A percentile compares a stretch with the other conserved stretches of the same genome.
These are phyloP conservation scores for Xylaria sp. DNA, from an alignment of 495 filamentous ascomycete species.

Conservation along the genomic window DNA sequence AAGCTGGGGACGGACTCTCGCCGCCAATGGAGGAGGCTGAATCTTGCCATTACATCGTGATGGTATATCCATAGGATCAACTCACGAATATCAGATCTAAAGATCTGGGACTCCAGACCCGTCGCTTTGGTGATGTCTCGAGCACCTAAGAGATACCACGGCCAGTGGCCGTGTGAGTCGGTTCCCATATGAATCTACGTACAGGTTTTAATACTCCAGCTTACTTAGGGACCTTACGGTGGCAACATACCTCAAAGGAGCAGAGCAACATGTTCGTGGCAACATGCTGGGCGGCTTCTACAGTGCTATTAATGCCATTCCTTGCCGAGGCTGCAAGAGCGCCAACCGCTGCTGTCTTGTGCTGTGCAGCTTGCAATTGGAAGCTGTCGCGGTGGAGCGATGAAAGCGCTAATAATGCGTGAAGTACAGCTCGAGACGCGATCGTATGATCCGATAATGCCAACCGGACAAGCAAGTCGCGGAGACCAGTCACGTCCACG, in stretches of 20 bases:
- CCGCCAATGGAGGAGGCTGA: slow-evolving; percentile 44
- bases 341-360: slow-evolving; percentile 42
- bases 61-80: slow-evolving; percentile 48
- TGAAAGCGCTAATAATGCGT: slow-evolving; percentile 42
- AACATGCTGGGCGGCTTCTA: slow-evolving; percentile 45
- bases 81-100: slow-evolving; percentile 31
- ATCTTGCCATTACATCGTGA: slow-evolving; percentile 45
- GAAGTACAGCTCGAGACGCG: slow-evolving; percentile 35
- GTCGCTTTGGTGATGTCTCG: slow-evolving; percentile 32
- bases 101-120: slow-evolving; percentile 30
- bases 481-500: slow-evolving; percentile 31
- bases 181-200: slow-evolving; percentile 21
- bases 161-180: slow-evolving; percentile 32
- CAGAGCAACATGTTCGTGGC: slow-evolving; percentile 47
- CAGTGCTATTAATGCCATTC: slow-evolving; percentile 22
- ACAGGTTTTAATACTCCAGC: background rate
- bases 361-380: slow-evolving; percentile 40
- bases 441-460: slow-evolving; percentile 33
- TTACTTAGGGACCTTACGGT: background rate
- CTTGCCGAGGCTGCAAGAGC: slow-evolving; percentile 33
- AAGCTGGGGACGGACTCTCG: slow-evolving; percentile 1
- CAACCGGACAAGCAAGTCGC: slow-evolving; percentile 38
- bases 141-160: slow-evolving; percentile 34
- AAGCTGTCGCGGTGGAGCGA: slow-evolving; percentile 41
- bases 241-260: slow-evolving; percentile 42